Evolutionary conservation across 345 rosid genomes (phyloP), one percentile per base, ranked within the genome.

Genomic region (Brassica carinata): DNA sequence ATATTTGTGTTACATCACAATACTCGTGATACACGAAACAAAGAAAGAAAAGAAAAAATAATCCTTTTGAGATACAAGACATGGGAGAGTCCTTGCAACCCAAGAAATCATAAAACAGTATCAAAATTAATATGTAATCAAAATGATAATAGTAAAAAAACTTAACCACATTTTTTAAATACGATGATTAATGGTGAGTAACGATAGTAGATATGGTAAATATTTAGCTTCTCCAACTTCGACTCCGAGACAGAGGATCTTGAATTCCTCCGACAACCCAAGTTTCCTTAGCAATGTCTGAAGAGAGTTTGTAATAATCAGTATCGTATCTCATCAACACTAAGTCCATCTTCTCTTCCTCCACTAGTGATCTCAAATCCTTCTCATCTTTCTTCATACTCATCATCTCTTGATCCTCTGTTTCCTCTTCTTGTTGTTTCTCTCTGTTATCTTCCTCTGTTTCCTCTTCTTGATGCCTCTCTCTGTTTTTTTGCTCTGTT

Each of bases 261-360:
- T 51, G 88, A 61, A 72, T 82, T 80, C 92, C 93, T 5, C 90
- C 95, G 51, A 88, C 93, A 76, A 94, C 82, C 98, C 98, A 92
- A 75, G 98, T 94, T 75, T 94, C 97, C 71, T 88, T 87, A 5
- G 91, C 94, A 0, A 92, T 85, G 34, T 94, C 98, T 68, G 92
- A 71, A 79, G 98, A 91, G 23, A 91, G 77, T 72, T 83, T 86
- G 90, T 88, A 84, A 77, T 80, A 91, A 51, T 91, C 98, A 4
- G 91, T 81, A 69, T 91, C 92, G 66, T 88, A 86, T 84, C 80
- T 84, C 94, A 86, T 88, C 78, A 87, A 78, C 55, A 85, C 86
- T 30, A 87, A 59, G n/a, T 74, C 87, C 82, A 89, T 88, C 81
- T 84, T 84, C 78, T 90, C 94, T 88, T 92, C 97, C 53, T 92